Evolutionary conservation across 129 eudicot species (phyloP).

Genomic region (Pseudognaphalium luteoalbum): DNA sequence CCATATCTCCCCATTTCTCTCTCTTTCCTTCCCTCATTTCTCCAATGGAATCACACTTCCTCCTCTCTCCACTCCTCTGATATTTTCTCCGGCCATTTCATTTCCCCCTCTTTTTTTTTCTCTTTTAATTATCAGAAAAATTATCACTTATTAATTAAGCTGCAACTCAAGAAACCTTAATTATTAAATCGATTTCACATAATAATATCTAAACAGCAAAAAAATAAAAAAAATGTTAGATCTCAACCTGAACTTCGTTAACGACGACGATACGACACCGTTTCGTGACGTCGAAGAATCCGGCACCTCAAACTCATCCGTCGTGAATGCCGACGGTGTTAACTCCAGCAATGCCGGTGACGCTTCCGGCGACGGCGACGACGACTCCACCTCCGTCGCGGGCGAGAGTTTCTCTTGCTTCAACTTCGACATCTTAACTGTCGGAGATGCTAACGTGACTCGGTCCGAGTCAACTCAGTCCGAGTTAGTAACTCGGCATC

Average conservation of each 20-base stretch:
- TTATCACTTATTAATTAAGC: neutral
- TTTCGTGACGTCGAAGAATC: constrained; percentile 48
- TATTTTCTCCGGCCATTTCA: constrained; percentile 2
- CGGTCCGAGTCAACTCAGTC: constrained; percentile 33
- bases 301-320: constrained; percentile 51
- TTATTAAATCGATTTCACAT: neutral
- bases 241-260: constrained; percentile 53
- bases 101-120: neutral
- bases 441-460: constrained; percentile 23
- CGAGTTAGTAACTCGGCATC: constrained; percentile 61
- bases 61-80: constrained; percentile 14
- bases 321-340: constrained; percentile 43
- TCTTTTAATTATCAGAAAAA: neutral
- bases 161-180: neutral
- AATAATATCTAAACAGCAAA: neutral
- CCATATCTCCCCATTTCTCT: neutral
- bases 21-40: constrained; percentile 3
- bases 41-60: constrained; percentile 29
- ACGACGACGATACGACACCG: constrained; percentile 24
- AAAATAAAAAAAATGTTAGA: constrained; percentile 60
- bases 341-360: constrained; percentile 49
- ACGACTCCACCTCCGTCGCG: constrained; percentile 36
- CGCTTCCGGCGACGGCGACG: constrained; percentile 39
- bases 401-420: constrained; percentile 32
- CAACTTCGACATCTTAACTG: constrained; percentile 51